phyloP scores from a whole-genome alignment of 73 alveolate genomes.

The Paramecium primaurelia region DNA sequence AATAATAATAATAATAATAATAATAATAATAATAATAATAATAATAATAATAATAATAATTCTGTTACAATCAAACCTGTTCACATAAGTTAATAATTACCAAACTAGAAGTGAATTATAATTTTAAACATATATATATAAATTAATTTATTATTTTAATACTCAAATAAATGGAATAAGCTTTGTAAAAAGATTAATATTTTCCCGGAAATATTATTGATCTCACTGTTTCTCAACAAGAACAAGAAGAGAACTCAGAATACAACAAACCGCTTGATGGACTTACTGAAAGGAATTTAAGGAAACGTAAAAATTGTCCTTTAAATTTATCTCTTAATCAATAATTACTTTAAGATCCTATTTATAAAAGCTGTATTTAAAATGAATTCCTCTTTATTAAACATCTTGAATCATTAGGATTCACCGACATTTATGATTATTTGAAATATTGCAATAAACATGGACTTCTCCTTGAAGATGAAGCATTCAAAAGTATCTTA shows the following conservation, averaged over 20 bases:
- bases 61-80: neutral
- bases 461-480: neutral
- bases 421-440: neutral
- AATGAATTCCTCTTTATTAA: neutral
- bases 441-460: constrained; percentile 5
- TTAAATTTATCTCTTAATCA: neutral
- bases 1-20: neutral
- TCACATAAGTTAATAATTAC: neutral
- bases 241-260: neutral
- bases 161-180: neutral
- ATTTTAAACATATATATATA: neutral
- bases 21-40: neutral
- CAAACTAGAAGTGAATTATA: constrained; percentile 3
- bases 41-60: neutral
- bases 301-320: neutral
- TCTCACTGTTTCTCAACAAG: neutral
- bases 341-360: neutral
- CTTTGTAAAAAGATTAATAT: neutral
- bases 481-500: neutral
- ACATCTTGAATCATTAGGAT: neutral
- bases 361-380: neutral
- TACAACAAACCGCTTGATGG: neutral
- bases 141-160: neutral
- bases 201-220: neutral
- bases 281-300: neutral